phyloP scores from a whole-genome alignment of 2,329 filamentous ascomycete genomes.

The Helicocarpus griseus region DNA sequence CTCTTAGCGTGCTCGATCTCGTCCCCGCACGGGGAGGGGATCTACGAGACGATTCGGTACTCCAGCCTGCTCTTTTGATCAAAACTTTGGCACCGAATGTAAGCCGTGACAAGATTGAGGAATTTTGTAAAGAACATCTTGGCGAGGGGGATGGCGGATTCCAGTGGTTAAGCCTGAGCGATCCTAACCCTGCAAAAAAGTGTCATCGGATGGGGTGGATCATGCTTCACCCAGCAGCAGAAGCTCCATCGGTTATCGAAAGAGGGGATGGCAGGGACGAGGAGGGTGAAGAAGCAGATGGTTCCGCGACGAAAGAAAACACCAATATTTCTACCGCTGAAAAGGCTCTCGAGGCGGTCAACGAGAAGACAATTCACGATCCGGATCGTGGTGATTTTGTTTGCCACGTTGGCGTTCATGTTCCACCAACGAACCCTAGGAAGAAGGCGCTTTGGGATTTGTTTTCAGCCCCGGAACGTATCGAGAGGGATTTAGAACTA shows the following conservation, averaged over 20 bases:
- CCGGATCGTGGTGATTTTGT: constrained; percentile 90
- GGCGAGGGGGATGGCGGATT: constrained; percentile 86
- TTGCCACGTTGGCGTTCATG: constrained; percentile 93
- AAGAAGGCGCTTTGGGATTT: constrained; percentile 97
- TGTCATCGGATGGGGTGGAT: constrained; percentile 99
- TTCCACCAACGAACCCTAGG: constrained; percentile 70
- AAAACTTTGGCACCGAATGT: constrained; percentile 97
- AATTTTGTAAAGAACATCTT: constrained; percentile 87
- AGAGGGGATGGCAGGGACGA: constrained; percentile 65
- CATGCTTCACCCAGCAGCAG: constrained; percentile 73
- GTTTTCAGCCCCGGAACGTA: constrained; percentile 86
- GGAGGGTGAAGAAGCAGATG: constrained; percentile 45
- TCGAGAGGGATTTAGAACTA: constrained; percentile 79
- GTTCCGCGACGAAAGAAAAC: constrained; percentile 23
- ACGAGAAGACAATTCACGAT: constrained; percentile 95
- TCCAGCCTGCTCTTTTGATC: constrained; percentile 87
- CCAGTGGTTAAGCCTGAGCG: constrained; percentile 90
- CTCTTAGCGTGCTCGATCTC: constrained; percentile 83
- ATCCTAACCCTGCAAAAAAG: constrained; percentile 93
- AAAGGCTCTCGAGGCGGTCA: constrained; percentile 85
- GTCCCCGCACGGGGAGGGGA: constrained; percentile 76
- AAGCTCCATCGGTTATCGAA: constrained; percentile 56
- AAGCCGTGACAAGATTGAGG: constrained; percentile 83
- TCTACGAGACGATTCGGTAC: constrained; percentile 76
- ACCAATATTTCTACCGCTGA: constrained; percentile 52